Base-by-base conservation (phyloP, 257 asterid species). In the Paraleonurus japonicus region DNA sequence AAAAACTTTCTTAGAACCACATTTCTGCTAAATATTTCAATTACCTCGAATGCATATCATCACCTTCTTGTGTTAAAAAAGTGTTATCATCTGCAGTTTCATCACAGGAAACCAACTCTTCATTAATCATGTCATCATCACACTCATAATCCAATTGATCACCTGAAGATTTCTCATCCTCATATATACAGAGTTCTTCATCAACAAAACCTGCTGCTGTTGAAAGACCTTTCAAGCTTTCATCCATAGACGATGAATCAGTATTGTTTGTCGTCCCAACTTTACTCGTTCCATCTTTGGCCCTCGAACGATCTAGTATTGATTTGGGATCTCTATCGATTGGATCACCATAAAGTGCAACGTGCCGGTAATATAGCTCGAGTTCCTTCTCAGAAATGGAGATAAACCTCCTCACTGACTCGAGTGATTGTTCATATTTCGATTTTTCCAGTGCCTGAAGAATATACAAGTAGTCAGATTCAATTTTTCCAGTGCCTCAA, bases 371-470 rank as follows among this genome's bases (percentile, higher is more conserved):
- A 70, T 91, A 94, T n/a, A 90, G 77, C 66, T 94, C 98, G 16
- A 94, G 87, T 79, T 94, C 97, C 86, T 89, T 93, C 88, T 90
- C 97, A 12, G 92, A 84, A 55, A 89, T 85, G 67, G 91, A 90
- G 81, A 87, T 94, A 80, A 94, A 90, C 57, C 85, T 89, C 59
- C 91, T 81, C 71, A 89, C 97, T 32, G 96, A 90, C 71, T 90
- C 96, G 0, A 94, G 91, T 7, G 98, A 93, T 45, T 93, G 98
- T 79, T 90, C 97, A 20, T 87, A 89, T 63, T 89, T 93, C 26
- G 97, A 89, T 79, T 90, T 93, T 74, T 89, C 95, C 83, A 86
- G 80, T 23, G 98, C 98, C 97, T 91, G 87, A 62, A 48, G 70
- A 75, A 17, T 55, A 73, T 53, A 23, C 7, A 71, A 11, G 60